Evolutionary conservation across 495 filamentous ascomycete genomes (phyloP), one percentile per base, ranked within the genome.

Genomic region (Lasiosphaeria ovina): DNA sequence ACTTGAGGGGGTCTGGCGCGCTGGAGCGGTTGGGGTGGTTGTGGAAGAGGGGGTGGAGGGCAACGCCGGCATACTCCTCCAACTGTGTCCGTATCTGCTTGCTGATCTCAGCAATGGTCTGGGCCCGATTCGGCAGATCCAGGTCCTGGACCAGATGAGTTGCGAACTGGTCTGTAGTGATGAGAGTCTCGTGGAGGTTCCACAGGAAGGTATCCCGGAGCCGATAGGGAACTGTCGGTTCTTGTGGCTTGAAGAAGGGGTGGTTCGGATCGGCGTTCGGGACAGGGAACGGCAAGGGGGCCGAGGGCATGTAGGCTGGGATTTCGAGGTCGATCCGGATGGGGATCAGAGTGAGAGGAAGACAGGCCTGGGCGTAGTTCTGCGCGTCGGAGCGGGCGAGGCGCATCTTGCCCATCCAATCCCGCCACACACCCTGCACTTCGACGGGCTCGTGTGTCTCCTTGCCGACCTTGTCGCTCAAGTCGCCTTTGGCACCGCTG

Each of bases 321-420:
- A 97, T 86, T 69, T 99, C 93, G 63, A 98, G 80, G 67, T 98
- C 94, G 67, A 99, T 93, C 51, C 95, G 90, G 62, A 99, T 97
- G 7, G 94, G 94, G 54, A 99, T 93, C 32, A 97, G 82, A 3
- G 91, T 94, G 32, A 95, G 81, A 32, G 95, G 94, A 34, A 98
- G 83, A 55, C 86, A 83, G 31, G 90, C 86, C 74, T 97, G 94
- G 12, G 90, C 88, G 63, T 90, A 87, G 63, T 89, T 83, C 64
- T 96, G 92, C 58, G 87, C 72, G 54, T 92, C 90, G 8, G 88
- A 83, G 56, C 79, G 77, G 48, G 61, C 62, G 4, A 54, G 44
- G 55, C 70, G 70, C 72, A 85, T 86, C 57, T 92, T 93, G 51
- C 87, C 83, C 89, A 96, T 96, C 93, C 93, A 97, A 62, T 97